Evolutionary conservation across 1,284 basidiomycete species (phyloP).

Genomic region (Stygiomarasmius scandens): DNA sequence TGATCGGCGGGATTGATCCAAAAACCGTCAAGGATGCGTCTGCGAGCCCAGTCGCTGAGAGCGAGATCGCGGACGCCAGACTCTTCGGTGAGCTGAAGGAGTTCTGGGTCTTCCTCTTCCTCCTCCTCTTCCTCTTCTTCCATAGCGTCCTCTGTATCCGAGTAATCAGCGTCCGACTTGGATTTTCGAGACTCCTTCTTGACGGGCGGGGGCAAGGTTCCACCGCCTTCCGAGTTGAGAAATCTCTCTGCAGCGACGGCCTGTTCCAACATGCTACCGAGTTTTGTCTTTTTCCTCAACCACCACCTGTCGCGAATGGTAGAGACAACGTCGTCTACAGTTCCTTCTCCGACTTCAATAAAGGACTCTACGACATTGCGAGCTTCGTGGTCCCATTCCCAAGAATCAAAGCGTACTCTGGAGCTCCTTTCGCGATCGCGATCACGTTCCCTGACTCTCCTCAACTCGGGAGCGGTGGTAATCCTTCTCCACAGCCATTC

Average conservation of each 20-base stretch:
- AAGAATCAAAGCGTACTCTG: not conserved
- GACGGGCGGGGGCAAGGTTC: slow-evolving; percentile 27
- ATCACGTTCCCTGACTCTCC: slow-evolving; percentile 56
- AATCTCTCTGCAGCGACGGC: slow-evolving; percentile 62
- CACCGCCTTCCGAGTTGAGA: slow-evolving; percentile 41
- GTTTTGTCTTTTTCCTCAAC: slow-evolving; percentile 64
- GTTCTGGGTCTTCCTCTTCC: slow-evolving; percentile 62
- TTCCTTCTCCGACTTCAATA: slow-evolving; percentile 73
- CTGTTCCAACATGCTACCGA: slow-evolving; percentile 65
- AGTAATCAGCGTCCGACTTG: not conserved
- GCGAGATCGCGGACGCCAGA: slow-evolving; percentile 65
- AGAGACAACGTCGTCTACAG: slow-evolving; percentile 58
- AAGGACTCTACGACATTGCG: slow-evolving; percentile 57
- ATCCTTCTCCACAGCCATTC: slow-evolving; percentile 66
- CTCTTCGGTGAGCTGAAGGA: slow-evolving; percentile 63
- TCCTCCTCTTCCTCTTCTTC: slow-evolving; percentile 55
- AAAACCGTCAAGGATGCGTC: slow-evolving; percentile 69
- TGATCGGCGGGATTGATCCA: slow-evolving; percentile 75
- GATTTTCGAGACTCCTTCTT: no score
- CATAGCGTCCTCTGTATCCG: slow-evolving; percentile 13
- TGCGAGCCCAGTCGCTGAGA: slow-evolving; percentile 71
- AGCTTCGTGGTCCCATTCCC: slow-evolving; percentile 62
- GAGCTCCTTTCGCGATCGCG: slow-evolving; percentile 24
- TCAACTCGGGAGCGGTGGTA: slow-evolving; percentile 49
- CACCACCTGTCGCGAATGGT: slow-evolving; percentile 70